These are phyloP conservation scores for Glaciozyma martinii DNA, from an alignment of 768 basidiomycete genomes.

Conservation along the genomic window DNA sequence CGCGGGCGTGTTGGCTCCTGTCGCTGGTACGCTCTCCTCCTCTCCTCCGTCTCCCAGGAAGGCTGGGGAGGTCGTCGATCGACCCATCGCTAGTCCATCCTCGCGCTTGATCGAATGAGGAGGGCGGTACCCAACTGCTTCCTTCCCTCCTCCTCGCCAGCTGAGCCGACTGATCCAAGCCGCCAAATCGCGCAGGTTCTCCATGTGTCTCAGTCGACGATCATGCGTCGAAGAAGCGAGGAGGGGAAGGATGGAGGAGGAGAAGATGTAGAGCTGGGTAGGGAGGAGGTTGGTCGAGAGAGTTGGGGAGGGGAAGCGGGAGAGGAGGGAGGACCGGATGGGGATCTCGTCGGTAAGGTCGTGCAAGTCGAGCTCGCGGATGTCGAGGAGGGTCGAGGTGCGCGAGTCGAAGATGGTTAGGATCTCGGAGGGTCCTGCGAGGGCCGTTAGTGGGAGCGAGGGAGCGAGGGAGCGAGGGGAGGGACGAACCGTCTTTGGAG, in stretches of 20 bases:
- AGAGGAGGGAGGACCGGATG: slow-evolving; percentile 16
- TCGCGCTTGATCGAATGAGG: neutral
- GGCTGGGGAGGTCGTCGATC: slow-evolving; percentile 16
- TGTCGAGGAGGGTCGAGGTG: slow-evolving; percentile 16
- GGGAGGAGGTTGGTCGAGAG: slow-evolving; percentile 29
- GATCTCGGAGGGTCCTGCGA: slow-evolving; percentile 13
- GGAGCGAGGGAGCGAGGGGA: too few species aligned
- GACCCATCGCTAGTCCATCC: slow-evolving; percentile 21
- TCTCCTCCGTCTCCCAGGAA: neutral
- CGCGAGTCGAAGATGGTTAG: slow-evolving; percentile 21
- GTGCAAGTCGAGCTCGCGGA: slow-evolving; percentile 28
- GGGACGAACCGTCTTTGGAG: slow-evolving; percentile 7
- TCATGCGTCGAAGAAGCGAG: slow-evolving; percentile 5
- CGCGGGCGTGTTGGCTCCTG: slow-evolving; percentile 25
- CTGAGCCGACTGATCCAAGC: slow-evolving; percentile 20
- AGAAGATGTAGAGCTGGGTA: slow-evolving; percentile 30
- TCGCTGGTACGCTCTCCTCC: neutral
- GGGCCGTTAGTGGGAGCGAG: neutral
- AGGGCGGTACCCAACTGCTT: neutral
- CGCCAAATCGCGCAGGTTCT: slow-evolving; percentile 15
- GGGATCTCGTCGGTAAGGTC: slow-evolving; percentile 23
- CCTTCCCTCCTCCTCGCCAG: slow-evolving; percentile 13
- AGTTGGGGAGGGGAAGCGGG: slow-evolving; percentile 23
- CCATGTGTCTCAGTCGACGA: slow-evolving; percentile 14
- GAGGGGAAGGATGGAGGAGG: slow-evolving; percentile 21